phyloP scores from a whole-genome alignment of 2,329 filamentous ascomycete genomes.

The Colletotrichum gloeosporioides region DNA sequence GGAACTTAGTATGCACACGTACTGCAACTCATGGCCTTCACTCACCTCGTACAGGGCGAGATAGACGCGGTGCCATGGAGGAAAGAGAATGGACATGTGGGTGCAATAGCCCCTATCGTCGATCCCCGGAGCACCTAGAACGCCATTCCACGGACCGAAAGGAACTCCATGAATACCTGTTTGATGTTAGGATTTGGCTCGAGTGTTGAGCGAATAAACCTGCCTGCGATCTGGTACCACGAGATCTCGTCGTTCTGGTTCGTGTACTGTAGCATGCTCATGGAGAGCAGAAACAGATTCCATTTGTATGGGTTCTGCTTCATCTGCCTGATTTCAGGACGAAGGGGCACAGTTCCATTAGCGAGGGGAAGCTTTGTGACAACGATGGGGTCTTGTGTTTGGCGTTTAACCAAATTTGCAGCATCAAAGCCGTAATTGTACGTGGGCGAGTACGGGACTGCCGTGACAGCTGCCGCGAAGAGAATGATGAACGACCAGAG shows the following conservation, averaged over 20 bases:
- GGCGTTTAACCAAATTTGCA: slow-evolving; percentile 43
- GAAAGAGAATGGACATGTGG: slow-evolving; percentile 78
- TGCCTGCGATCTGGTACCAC: slow-evolving; percentile 81
- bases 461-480: neutral
- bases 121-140: slow-evolving; percentile 54
- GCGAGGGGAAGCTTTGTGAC: slow-evolving; percentile 46
- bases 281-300: slow-evolving; percentile 78
- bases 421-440: slow-evolving; percentile 60
- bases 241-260: slow-evolving; percentile 69
- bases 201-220: slow-evolving; percentile 26
- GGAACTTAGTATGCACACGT: neutral
- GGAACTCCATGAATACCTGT: slow-evolving; percentile 83
- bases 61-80: slow-evolving; percentile 85
- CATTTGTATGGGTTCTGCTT: slow-evolving; percentile 68
- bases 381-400: slow-evolving; percentile 42
- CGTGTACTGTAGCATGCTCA: slow-evolving; percentile 74
- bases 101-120: slow-evolving; percentile 74
- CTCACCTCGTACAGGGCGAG: slow-evolving; percentile 64
- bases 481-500: neutral
- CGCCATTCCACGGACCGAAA: slow-evolving; percentile 58
- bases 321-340: slow-evolving; percentile 73
- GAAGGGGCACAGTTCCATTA: slow-evolving; percentile 48
- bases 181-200: neutral
- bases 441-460: slow-evolving; percentile 3
- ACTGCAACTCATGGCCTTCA: neutral